phyloP scores from a whole-genome alignment of 805 yeast genomes.

The Wickerhamiella azymoides region DNA sequence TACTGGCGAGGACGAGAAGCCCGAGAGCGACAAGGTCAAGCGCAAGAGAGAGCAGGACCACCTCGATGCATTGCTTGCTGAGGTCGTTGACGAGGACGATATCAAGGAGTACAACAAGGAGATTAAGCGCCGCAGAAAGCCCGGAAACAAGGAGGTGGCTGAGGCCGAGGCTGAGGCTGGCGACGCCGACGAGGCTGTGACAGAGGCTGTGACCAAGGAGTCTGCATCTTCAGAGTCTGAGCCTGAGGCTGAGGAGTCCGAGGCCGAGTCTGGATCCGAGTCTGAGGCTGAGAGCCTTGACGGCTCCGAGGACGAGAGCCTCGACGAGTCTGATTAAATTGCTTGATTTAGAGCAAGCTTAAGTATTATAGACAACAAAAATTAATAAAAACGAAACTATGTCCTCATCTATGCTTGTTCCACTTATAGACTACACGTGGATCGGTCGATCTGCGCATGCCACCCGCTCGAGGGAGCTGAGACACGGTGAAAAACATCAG shows the following conservation, averaged over 20 bases:
- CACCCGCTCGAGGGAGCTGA: no score
- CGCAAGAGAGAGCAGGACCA: conserved; percentile 22
- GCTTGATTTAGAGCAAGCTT: neutral
- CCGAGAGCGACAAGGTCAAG: conserved; percentile 20
- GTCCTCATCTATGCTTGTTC: no score
- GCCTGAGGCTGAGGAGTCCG: neutral
- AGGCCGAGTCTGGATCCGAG: neutral
- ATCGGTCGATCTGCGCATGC: no score
- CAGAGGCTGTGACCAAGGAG: neutral
- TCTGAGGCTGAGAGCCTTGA: conserved; percentile 3
- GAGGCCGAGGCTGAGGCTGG: neutral
- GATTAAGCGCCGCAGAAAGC: conserved; percentile 22
- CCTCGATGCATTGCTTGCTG: conserved; percentile 69
- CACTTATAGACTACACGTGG: no score
- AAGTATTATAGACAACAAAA: neutral
- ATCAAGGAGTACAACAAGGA: conserved; percentile 46
- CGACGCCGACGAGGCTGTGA: neutral
- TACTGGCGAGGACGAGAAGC: conserved; percentile 25
- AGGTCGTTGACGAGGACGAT: conserved; percentile 67
- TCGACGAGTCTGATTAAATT: neutral
- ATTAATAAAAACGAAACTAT: no score
- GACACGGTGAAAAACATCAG: no score
- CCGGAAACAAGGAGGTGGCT: neutral
- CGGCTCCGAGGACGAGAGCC: conserved; percentile 1
- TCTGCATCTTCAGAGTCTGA: neutral